Conservation (phyloP, 139 green algal genomes). For the Chlamydomonas applanata region DNA sequence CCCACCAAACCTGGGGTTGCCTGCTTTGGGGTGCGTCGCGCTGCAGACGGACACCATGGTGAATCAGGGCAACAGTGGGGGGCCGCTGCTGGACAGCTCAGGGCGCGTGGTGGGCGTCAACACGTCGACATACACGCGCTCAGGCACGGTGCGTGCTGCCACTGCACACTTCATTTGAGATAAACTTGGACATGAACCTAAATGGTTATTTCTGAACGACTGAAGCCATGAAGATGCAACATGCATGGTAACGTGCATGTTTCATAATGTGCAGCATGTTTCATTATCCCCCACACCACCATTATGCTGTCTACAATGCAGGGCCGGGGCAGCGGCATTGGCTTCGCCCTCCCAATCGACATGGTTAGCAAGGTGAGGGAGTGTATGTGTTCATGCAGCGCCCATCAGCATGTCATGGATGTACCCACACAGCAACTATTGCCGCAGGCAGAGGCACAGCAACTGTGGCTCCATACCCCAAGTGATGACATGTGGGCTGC, state of each 20-base stretch:
- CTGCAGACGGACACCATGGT: constrained; percentile 84
- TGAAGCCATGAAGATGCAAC: neutral
- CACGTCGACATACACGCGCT: constrained; percentile 69
- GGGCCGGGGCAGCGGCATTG: constrained; percentile 64
- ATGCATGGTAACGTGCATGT: too few species aligned
- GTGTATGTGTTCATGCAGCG: too few species aligned
- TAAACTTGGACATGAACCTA: neutral
- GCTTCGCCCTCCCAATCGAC: constrained; percentile 71
- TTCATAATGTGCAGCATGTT: too few species aligned
- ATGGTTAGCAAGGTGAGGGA: constrained; percentile 23
- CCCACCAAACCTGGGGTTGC: too few species aligned
- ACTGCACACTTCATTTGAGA: neutral
- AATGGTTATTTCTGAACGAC: neutral
- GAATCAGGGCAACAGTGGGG: constrained; percentile 75
- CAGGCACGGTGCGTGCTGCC: constrained; percentile 22
- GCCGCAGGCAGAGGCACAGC: too few species aligned
- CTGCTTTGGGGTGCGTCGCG: neutral
- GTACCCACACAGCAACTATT: too few species aligned
- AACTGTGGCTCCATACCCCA: too few species aligned
- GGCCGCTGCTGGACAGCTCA: constrained; percentile 75
- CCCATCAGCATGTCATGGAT: too few species aligned
- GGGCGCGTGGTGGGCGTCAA: constrained; percentile 70
- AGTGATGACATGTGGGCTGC: too few species aligned
- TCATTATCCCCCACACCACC: neutral
- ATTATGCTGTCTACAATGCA: constrained; percentile 17